A percentile compares a stretch with the other conserved stretches of the same genome.
phyloP scores from a whole-genome alignment of 2,329 filamentous ascomycete species.

The Fusarium sp. region DNA sequence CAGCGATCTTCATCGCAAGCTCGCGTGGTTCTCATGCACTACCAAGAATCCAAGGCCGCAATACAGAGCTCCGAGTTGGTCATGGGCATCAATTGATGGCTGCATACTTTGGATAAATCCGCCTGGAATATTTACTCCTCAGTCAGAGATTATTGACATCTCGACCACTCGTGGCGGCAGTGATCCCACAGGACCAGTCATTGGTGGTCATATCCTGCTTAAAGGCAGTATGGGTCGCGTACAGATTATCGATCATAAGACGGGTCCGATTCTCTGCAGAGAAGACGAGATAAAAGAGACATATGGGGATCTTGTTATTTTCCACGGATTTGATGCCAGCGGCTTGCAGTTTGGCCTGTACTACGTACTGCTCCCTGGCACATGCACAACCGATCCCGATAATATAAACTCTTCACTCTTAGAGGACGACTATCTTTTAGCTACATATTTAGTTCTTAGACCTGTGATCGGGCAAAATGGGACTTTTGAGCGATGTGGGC shows the following conservation, averaged over 20 bases:
- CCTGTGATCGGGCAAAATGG: neutral
- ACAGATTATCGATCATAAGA: neutral
- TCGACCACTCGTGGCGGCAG: neutral
- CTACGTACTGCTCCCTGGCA: neutral
- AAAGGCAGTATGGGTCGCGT: neutral
- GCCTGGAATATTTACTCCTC: neutral
- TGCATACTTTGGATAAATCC: accelerated
- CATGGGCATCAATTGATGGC: neutral
- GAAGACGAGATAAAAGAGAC: neutral
- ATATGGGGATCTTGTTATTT: neutral
- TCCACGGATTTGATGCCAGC: neutral
- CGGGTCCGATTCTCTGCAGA: neutral
- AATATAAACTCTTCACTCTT: accelerated
- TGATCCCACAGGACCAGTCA: neutral
- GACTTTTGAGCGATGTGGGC: neutral
- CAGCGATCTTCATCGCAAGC: neutral
- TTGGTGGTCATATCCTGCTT: neutral
- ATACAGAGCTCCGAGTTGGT: neutral
- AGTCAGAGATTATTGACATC: neutral
- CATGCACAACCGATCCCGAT: neutral
- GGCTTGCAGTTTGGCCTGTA: neutral
- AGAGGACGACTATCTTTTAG: neutral
- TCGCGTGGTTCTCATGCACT: neutral
- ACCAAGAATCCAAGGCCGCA: neutral
- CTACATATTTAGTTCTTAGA: neutral